Evolutionary conservation across 192 early-diverging fungal species (phyloP).

Genomic region (Physocladia obscura): DNA sequence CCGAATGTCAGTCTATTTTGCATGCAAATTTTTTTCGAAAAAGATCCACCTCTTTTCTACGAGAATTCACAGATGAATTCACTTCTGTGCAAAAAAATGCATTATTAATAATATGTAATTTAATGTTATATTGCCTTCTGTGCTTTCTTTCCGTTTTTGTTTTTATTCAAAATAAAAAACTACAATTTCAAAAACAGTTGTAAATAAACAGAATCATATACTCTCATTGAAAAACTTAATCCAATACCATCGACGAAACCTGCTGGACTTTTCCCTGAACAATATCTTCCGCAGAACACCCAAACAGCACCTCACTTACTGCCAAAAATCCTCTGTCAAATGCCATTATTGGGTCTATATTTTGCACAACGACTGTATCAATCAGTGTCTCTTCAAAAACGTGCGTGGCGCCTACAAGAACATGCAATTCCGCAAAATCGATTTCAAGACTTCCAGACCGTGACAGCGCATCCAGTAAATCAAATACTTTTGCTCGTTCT

Average conservation of each 20-base stretch:
- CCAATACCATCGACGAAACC: not conserved
- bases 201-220: too few species aligned
- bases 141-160: too few species aligned
- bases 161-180: too few species aligned
- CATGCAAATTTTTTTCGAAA: too few species aligned
- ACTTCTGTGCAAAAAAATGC: too few species aligned
- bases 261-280: not conserved
- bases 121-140: too few species aligned
- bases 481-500: slow-evolving; percentile 17
- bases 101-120: too few species aligned
- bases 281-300: not conserved
- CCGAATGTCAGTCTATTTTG: too few species aligned
- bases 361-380: slow-evolving; percentile 22
- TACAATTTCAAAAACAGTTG: too few species aligned
- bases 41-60: too few species aligned
- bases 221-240: too few species aligned
- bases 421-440: slow-evolving; percentile 10
- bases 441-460: slow-evolving; percentile 17
- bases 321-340: not conserved
- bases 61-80: too few species aligned
- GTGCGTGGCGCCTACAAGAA: slow-evolving; percentile 28
- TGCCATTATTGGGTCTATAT: slow-evolving; percentile 21
- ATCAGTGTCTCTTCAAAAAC: slow-evolving; percentile 31
- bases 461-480: slow-evolving; percentile 31
- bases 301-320: not conserved